Percentiles rank a stretch among this genome's conserved stretches.
These are phyloP conservation scores for Paramecium caudatum DNA, from an alignment of 73 alveolate genomes.

Conservation along the genomic window DNA sequence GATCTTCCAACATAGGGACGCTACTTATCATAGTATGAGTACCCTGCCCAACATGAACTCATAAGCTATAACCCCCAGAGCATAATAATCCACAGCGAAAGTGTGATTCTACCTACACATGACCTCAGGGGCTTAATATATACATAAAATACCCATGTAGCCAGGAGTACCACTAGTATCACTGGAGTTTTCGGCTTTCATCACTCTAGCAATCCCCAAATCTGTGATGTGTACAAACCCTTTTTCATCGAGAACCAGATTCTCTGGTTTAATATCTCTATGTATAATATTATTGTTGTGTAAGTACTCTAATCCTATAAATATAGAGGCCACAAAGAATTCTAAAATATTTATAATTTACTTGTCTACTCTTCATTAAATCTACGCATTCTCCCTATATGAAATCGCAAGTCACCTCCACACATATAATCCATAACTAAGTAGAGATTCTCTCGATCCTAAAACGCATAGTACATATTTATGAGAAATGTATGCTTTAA, in stretches of 20 bases:
- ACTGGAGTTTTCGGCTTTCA: constrained; percentile 77
- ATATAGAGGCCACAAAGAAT: constrained; percentile 83
- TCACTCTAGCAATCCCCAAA: constrained; percentile 85
- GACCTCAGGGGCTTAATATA: constrained; percentile 87
- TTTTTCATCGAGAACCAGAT: constrained; percentile 81
- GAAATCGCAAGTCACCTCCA: constrained; percentile 97
- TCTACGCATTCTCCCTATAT: constrained; percentile 86
- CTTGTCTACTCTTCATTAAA: constrained; percentile 94
- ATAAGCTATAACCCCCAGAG: constrained; percentile 88
- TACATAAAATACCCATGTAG: constrained; percentile 51
- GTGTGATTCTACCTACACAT: constrained; percentile 86
- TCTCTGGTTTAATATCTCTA: constrained; percentile 93
- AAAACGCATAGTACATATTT: constrained; percentile 95
- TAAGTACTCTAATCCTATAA: constrained; percentile 81
- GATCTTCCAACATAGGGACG: constrained; percentile 87
- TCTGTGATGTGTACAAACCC: constrained; percentile 87
- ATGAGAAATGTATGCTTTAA: constrained; percentile 89
- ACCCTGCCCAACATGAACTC: constrained; percentile 85
- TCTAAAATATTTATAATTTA: constrained; percentile 75
- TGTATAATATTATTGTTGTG: constrained; percentile 82
- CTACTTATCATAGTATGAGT: constrained; percentile 4
- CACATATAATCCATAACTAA: constrained; percentile 91
- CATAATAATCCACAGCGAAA: constrained; percentile 85
- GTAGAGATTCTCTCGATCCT: constrained; percentile 92
- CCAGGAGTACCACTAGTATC: constrained; percentile 77